Evolutionary conservation across 495 filamentous ascomycete species (phyloP).

Genomic region (Podospora sp.): DNA sequence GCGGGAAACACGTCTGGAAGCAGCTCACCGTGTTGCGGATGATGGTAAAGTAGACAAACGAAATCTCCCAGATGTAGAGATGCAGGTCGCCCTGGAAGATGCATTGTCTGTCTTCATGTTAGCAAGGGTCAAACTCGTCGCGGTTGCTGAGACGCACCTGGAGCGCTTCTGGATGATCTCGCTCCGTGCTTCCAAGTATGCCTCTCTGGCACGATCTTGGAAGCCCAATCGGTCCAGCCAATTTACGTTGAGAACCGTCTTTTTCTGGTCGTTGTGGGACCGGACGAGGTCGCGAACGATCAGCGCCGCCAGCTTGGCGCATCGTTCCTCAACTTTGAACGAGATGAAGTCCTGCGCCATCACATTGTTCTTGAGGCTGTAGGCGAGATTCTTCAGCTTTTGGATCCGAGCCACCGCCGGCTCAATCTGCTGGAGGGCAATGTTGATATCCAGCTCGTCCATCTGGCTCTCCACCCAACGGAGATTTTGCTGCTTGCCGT

Average conservation of each 20-base stretch:
- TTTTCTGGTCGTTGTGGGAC: slow-evolving; percentile 67
- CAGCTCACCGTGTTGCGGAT: slow-evolving; percentile 87
- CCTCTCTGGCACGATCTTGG: slow-evolving; percentile 84
- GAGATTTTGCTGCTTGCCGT: slow-evolving; percentile 93
- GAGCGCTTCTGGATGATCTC: slow-evolving; percentile 77
- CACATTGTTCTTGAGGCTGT: slow-evolving; percentile 77
- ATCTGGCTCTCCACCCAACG: slow-evolving; percentile 94
- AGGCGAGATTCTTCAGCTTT: slow-evolving; percentile 74
- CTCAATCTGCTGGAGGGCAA: slow-evolving; percentile 89
- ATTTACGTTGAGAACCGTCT: slow-evolving; percentile 70
- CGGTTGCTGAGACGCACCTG: slow-evolving; percentile 57
- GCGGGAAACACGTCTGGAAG: slow-evolving; percentile 87
- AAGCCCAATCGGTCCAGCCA: slow-evolving; percentile 88
- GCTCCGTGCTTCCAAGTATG: slow-evolving; percentile 77
- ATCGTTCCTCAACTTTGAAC: slow-evolving; percentile 85
- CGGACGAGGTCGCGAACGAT: slow-evolving; percentile 74
- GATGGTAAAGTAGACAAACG: slow-evolving; percentile 92
- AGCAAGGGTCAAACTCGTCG: slow-evolving; percentile 24
- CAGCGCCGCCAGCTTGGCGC: slow-evolving; percentile 72
- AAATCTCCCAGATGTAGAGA: slow-evolving; percentile 92
- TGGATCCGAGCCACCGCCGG: slow-evolving; percentile 80
- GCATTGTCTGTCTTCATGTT: slow-evolving; percentile 66
- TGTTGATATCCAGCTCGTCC: slow-evolving; percentile 93
- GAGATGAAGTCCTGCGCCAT: slow-evolving; percentile 87
- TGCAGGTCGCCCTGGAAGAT: slow-evolving; percentile 91